Evolutionary conservation across 2,329 filamentous ascomycete species (phyloP).

Genomic region (Macrophomina phaseolina): DNA sequence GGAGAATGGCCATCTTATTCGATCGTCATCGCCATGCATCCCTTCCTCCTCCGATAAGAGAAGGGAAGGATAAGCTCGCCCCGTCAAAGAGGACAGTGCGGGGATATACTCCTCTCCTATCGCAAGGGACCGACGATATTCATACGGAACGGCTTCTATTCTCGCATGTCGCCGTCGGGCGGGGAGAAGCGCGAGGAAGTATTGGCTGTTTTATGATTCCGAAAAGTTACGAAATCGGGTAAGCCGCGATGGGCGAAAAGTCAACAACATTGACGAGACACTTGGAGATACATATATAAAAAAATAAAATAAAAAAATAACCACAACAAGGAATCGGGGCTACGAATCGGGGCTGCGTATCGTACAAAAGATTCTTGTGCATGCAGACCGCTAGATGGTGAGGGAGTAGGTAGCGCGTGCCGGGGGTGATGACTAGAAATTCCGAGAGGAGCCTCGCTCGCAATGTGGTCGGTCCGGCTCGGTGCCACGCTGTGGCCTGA

Average conservation of each 20-base stretch:
- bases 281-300: too few relatives aligned
- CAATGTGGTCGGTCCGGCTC: not conserved
- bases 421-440: too few relatives aligned
- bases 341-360: too few relatives aligned
- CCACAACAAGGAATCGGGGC: not conserved
- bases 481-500: slow-evolving; percentile 1
- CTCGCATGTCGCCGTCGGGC: not conserved
- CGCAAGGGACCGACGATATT: not conserved
- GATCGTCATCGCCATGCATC: not conserved
- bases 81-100: not conserved
- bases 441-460: not conserved
- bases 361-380: too few relatives aligned
- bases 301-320: not conserved
- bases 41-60: not conserved
- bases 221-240: slow-evolving; percentile 2
- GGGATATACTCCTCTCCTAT: not conserved
- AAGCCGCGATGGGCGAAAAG: not conserved
- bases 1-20: not conserved
- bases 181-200: not conserved
- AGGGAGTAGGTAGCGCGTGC: too few relatives aligned
- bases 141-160: not conserved
- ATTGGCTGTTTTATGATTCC: not conserved
- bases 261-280: too few relatives aligned
- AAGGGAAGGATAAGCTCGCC: not conserved
- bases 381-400: too few relatives aligned